Base-by-base conservation (phyloP, 192 early-diverging fungal genomes). In the Linnemannia schmuckeri region DNA sequence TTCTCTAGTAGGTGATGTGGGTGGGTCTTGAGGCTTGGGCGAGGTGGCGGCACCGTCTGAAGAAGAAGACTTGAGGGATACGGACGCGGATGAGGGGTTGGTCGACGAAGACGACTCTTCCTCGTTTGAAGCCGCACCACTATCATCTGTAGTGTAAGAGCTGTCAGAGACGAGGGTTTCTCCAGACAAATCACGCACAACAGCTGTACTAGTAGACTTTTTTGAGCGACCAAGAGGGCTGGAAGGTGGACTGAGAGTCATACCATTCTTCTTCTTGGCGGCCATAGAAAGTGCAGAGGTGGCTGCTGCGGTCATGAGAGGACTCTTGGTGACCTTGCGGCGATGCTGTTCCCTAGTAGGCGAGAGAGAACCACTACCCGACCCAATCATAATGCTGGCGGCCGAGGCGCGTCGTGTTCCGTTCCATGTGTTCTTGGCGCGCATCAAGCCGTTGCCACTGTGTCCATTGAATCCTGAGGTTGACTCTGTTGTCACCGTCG, bases 341-440 rank as follows among this genome's bases (percentile, higher is more conserved):
- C 70, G 80, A n/a, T 70, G 78, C 75, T 81, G 79, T 55, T 77
- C 71, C 76, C 72, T 87, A 75, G 68, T 44, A n/a, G 70, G 10
- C 27, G 63, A 49, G 47, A 44, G 70, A 72, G 37, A 68, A 54
- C 61, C 12, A 44, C 57, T 27, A 76, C 54, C 10, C 27, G 44
- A 77, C 22, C 63, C 75, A 86, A 68, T 17, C 30, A 74, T 30
- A 18, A 66, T 66, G 2, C 61, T 66, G 61, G 61, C 54, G 46
- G 78, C 54, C 1, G 85, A 87, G 2, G 79, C 76, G 44, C 85
- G 85, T 37, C 85, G 85, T 38, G 54, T 30, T 20, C 70, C 72
- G 22, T 63, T 70, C 9, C 75, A 81, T 30, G 30, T 33, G 30
- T 33, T 66, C 30, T 66, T 66, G 12, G 27, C 27, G 33, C 61